These are phyloP conservation scores for Tylopilus subfusipes DNA, from an alignment of 768 basidiomycete species.

Conservation along the genomic window DNA sequence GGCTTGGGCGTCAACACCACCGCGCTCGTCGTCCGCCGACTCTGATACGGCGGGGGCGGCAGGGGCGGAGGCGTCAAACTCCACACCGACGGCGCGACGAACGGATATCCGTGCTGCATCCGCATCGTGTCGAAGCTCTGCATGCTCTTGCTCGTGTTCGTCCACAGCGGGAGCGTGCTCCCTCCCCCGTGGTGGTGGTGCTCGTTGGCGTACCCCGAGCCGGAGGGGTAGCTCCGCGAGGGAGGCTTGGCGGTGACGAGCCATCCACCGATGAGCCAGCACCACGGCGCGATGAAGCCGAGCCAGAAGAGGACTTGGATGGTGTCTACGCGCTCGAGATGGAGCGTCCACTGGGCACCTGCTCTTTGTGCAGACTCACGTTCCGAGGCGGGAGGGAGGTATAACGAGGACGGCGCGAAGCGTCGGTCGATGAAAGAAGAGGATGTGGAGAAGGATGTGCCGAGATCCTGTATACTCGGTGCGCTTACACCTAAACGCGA, in stretches of 20 bases:
- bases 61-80: constrained; percentile 30
- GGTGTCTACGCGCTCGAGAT: constrained; percentile 23
- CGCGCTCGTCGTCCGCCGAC: constrained; percentile 9
- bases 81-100: constrained; percentile 48
- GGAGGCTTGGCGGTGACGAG: constrained; percentile 34
- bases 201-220: constrained; percentile 4
- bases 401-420: constrained; percentile 43
- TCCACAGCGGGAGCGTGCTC: constrained; percentile 32
- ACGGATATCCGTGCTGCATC: constrained; percentile 54
- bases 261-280: constrained; percentile 80
- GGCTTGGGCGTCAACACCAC: constrained; percentile 21
- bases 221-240: constrained; percentile 11
- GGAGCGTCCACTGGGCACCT: constrained; percentile 12
- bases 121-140: constrained; percentile 42
- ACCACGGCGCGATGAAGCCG: constrained; percentile 67
- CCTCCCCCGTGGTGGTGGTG: constrained; percentile 33
- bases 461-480: constrained; percentile 29
- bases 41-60: constrained; percentile 16
- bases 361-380: constrained; percentile 29
- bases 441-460: constrained; percentile 33
- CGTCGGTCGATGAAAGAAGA: constrained; percentile 53
- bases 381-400: constrained; percentile 33
- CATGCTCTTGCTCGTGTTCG: constrained; percentile 41
- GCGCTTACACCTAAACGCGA: constrained; percentile 14
- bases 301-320: constrained; percentile 69